Evolutionary conservation across 352 stramenopile species (phyloP).

Genomic region (Globisporangium parvum): DNA sequence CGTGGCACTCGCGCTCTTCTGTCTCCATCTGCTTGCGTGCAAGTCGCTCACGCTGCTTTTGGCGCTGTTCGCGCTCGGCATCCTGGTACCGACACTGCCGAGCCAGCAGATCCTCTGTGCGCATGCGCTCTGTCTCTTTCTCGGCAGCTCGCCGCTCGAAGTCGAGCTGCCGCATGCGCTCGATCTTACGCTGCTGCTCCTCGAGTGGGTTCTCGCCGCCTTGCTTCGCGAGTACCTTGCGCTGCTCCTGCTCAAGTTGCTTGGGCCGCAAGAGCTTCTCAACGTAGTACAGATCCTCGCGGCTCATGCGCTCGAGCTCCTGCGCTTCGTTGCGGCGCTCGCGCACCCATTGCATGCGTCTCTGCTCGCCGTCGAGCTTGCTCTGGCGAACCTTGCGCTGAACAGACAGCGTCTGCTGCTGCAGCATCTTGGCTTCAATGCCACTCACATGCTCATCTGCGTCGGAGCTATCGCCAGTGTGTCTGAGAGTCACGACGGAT

Average conservation of each 20-base stretch:
- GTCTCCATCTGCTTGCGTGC: conserved; percentile 37
- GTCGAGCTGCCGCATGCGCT: conserved; percentile 34
- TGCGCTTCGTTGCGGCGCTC: conserved; percentile 20
- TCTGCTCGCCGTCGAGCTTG: conserved; percentile 16
- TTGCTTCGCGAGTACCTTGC: conserved; percentile 14
- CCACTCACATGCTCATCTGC: not conserved
- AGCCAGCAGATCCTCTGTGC: conserved; percentile 38
- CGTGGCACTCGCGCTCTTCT: conserved; percentile 32
- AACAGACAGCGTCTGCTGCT: not conserved
- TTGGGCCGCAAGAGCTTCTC: conserved; percentile 37
- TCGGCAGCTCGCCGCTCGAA: conserved; percentile 26
- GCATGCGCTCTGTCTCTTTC: conserved; percentile 31
- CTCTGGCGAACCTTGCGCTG: conserved; percentile 17
- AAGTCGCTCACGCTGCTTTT: conserved; percentile 29
- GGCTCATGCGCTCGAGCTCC: conserved; percentile 36
- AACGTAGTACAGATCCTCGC: conserved; percentile 54
- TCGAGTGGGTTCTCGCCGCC: conserved; percentile 24
- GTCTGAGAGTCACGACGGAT: not conserved
- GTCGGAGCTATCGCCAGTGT: not conserved
- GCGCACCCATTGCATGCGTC: conserved; percentile 22
- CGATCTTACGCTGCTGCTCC: conserved; percentile 39
- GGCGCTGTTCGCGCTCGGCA: conserved; percentile 20
- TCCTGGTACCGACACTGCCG: conserved; percentile 37
- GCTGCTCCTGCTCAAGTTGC: conserved; percentile 15
- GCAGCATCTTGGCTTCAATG: conserved; percentile 8